Evolutionary conservation across 2,329 filamentous ascomycete species (phyloP), one percentile per base, ranked within the genome.

Genomic region (Ophiocordyceps polyrhachis-furcata): DNA sequence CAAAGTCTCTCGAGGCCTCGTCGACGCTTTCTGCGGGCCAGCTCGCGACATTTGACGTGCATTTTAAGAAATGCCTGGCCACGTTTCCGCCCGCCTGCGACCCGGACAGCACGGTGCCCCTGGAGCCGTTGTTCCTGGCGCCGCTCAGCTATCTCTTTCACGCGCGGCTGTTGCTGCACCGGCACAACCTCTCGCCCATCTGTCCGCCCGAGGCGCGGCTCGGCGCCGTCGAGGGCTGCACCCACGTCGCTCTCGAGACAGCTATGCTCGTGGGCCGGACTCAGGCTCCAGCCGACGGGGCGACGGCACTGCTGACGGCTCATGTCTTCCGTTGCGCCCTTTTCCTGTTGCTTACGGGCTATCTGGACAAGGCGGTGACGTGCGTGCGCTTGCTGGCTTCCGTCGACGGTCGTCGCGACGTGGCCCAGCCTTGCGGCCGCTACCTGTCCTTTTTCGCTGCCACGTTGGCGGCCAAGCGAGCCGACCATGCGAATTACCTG

Each of bases 281-380:
- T 57, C 73, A 72, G 3, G 68, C 73, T 11, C 66, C 87, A 1
- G 71, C 75, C 5, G 74, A 78, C 31, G 75, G 79, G 12, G 78
- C 85, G 3, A 85, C 81, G 1, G 76, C 81, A 4, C 74, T 89
- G 52, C 69, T 93, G 9, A 83, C 85, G 46, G 78, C 76, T 14
- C 91, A 96, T 58, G 70, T 94, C 41, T 95, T 93, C 76, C 81
- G 89, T 20, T 93, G 83, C 55, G 73, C 83, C 2, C 70, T 96
- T 1, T 78, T 95, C 46, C 68, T 95, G 5, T 73, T 89, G 20
- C 75, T 93, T 44, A 74, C 76, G 1, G 79, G 79, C 40, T 79
- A 85, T 44, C 83, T 81, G 55, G 74, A 81, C 5, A 71, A 79
- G 2, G 88, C 89, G 0, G 62, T 80, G 12, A 74, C 76, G 2